These are phyloP conservation scores for Fusarium sp. DNA, from an alignment of 2,329 filamentous ascomycete species.

Conservation along the genomic window DNA sequence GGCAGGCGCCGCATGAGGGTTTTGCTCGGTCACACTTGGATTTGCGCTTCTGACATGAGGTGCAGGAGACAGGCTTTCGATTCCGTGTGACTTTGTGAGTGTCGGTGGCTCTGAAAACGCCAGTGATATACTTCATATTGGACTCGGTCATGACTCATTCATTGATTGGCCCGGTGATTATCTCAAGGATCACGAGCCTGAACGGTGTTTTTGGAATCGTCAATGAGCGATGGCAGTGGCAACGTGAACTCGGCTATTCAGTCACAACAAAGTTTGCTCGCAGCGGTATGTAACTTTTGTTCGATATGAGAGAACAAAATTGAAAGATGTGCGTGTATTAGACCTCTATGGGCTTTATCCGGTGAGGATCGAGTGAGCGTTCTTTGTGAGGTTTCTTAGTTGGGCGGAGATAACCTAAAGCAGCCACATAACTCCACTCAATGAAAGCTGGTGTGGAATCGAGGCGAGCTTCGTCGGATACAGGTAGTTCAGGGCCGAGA, in stretches of 20 bases:
- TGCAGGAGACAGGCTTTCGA: constrained; percentile 56
- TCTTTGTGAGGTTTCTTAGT: background rate
- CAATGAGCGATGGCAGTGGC: background rate
- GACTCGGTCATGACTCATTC: constrained; percentile 37
- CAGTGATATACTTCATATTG: constrained; percentile 40
- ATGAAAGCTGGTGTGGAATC: background rate
- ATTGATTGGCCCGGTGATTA: background rate
- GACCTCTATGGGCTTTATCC: background rate
- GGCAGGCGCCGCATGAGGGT: constrained; percentile 54
- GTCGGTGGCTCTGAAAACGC: constrained; percentile 54
- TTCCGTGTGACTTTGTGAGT: constrained; percentile 53
- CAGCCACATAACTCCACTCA: background rate
- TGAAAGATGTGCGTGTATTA: background rate
- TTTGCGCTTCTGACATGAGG: constrained; percentile 56
- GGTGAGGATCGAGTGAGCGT: background rate
- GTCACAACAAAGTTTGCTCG: background rate
- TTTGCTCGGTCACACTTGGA: constrained; percentile 56
- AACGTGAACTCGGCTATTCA: background rate
- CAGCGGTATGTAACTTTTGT: background rate
- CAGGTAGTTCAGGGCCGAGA: background rate
- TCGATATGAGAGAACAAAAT: background rate
- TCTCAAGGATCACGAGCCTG: too few species aligned
- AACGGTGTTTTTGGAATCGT: background rate
- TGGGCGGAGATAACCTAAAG: background rate
- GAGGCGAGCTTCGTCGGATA: background rate